Percentiles rank a stretch among this genome's conserved stretches.
Evolutionary conservation across 2,329 filamentous ascomycete species (phyloP).

Genomic region (Remersonia thermophila): DNA sequence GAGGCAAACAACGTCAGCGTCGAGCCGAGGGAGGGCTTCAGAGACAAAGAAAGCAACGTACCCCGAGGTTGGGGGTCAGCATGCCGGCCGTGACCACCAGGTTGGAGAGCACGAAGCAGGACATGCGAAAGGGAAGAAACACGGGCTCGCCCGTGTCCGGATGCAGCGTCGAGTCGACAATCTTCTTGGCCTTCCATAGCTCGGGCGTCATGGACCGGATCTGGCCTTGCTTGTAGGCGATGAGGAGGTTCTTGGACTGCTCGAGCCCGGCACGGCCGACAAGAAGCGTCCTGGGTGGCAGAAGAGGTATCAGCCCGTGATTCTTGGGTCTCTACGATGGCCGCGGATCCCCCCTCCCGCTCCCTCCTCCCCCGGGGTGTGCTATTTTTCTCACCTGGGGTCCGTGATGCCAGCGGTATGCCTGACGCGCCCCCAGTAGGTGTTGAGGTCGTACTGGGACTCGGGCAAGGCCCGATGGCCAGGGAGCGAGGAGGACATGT

Average conservation of each 20-base stretch:
- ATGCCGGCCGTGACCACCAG: slow-evolving; percentile 91
- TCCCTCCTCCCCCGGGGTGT: slow-evolving; percentile 1
- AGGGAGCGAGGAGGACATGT: slow-evolving; percentile 54
- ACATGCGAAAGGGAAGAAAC: slow-evolving; percentile 94
- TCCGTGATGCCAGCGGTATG: slow-evolving; percentile 86
- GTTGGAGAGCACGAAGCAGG: slow-evolving; percentile 85
- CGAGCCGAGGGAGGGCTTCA: background rate
- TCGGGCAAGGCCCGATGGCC: slow-evolving; percentile 70
- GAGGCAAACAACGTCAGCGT: slow-evolving; percentile 1
- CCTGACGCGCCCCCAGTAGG: slow-evolving; percentile 88
- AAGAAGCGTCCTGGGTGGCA: slow-evolving; percentile 60
- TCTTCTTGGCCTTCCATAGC: slow-evolving; percentile 91
- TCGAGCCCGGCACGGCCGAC: slow-evolving; percentile 69
- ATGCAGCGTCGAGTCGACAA: slow-evolving; percentile 91
- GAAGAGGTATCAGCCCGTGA: slow-evolving; percentile 3
- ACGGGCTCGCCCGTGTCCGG: slow-evolving; percentile 91
- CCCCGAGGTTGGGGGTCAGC: slow-evolving; percentile 77
- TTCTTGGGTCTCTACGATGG: background rate
- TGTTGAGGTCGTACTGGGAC: slow-evolving; percentile 83
- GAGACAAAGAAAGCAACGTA: slow-evolving; percentile 27
- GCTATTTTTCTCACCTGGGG: slow-evolving; percentile 61
- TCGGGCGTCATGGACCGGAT: slow-evolving; percentile 73
- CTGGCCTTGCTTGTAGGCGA: slow-evolving; percentile 77
- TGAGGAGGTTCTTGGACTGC: slow-evolving; percentile 68
- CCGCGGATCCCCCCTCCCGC: background rate